phyloP scores from a whole-genome alignment of 148 eudicot species.

The Hydrangea macrophylla region DNA sequence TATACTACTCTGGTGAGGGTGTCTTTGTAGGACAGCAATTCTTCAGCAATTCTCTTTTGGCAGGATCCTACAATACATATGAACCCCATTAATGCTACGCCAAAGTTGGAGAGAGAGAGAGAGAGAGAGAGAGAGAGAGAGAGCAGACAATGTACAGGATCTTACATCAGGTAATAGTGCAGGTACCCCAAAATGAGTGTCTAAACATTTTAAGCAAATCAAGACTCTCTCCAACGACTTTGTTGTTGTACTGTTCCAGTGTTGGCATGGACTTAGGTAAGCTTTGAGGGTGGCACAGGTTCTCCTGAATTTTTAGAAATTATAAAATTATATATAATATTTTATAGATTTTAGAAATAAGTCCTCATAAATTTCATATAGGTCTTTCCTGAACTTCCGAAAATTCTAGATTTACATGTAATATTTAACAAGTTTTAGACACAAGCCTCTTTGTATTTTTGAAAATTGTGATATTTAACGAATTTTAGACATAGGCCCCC shows the following conservation, averaged over 20 bases:
- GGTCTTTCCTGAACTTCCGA: too few relatives aligned
- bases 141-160: not conserved
- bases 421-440: too few relatives aligned
- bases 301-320: too few relatives aligned
- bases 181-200: conserved; percentile 71
- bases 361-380: too few relatives aligned
- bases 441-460: too few relatives aligned
- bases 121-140: not conserved
- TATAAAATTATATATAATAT: too few relatives aligned
- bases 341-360: too few relatives aligned
- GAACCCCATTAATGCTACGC: not conserved
- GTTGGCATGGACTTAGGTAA: too few relatives aligned
- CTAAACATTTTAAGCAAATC: conserved; percentile 66
- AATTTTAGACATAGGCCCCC: too few relatives aligned
- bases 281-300: too few relatives aligned
- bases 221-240: conserved; percentile 66
- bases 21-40: conserved; percentile 44
- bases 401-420: too few relatives aligned
- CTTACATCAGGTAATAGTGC: conserved; percentile 64
- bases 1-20: conserved; percentile 22
- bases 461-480: too few relatives aligned
- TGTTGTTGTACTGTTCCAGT: conserved; percentile 65
- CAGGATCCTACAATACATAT: conserved; percentile 54
- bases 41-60: conserved; percentile 59
- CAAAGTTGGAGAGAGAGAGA: not conserved